phyloP scores from a whole-genome alignment of 2,329 filamentous ascomycete species.

The Alternaria triticimaculans region DNA sequence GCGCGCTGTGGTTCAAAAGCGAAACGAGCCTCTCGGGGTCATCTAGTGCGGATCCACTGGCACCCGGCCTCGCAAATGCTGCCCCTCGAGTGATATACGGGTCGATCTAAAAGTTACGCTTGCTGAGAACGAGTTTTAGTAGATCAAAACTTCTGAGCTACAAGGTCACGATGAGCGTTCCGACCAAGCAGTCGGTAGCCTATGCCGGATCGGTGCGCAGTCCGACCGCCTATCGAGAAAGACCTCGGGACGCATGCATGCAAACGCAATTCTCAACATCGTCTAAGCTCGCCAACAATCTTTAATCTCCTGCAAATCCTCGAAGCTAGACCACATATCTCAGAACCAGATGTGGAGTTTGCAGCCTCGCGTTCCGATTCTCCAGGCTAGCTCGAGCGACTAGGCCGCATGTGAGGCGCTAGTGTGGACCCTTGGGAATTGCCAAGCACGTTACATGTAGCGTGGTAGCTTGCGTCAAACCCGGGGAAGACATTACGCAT shows the following conservation, averaged over 20 bases:
- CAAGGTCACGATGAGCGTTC: background rate
- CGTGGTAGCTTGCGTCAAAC: constrained; percentile 13
- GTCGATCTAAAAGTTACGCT: background rate
- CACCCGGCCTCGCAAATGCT: background rate
- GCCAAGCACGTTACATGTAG: constrained; percentile 12
- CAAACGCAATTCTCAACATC: background rate
- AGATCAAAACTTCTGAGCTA: background rate
- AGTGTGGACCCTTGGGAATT: background rate
- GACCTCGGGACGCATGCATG: background rate
- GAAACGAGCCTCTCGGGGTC: background rate
- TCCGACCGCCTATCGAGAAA: background rate
- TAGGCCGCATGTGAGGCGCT: background rate
- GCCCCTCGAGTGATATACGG: background rate
- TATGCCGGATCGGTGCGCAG: background rate
- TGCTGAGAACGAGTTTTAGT: background rate
- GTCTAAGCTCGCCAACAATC: background rate
- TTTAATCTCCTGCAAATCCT: background rate
- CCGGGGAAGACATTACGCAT: constrained; percentile 7
- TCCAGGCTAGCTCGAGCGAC: background rate
- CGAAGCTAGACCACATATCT: background rate
- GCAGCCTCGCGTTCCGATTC: constrained; percentile 6
- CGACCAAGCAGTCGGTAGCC: background rate
- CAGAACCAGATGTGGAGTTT: background rate
- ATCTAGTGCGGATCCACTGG: background rate
- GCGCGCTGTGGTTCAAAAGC: background rate